These are phyloP conservation scores for Penicillium crustosum DNA, from an alignment of 2,329 filamentous ascomycete genomes.

Conservation along the genomic window DNA sequence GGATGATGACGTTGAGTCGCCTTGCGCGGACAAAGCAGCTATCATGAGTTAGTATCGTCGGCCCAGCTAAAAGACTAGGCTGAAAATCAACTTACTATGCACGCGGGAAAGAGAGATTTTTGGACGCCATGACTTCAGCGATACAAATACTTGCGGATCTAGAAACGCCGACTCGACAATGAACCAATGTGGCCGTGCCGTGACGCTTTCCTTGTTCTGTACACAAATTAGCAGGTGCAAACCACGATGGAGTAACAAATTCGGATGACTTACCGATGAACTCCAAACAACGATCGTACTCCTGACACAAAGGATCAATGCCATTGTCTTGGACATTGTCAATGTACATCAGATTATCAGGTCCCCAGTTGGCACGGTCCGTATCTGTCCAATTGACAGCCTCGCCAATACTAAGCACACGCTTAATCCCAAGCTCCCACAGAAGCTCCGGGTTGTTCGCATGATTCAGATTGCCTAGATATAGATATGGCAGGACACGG, in stretches of 20 bases:
- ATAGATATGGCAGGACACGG: slow-evolving; percentile 88
- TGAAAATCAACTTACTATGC: slow-evolving; percentile 64
- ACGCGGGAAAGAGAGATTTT: slow-evolving; percentile 78
- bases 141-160: slow-evolving; percentile 97
- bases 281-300: slow-evolving; percentile 80
- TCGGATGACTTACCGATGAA: slow-evolving; percentile 75
- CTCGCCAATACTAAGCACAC: slow-evolving; percentile 91
- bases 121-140: slow-evolving; percentile 89
- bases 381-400: slow-evolving; percentile 75
- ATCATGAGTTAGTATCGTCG: slow-evolving; percentile 2
- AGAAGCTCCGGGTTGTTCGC: slow-evolving; percentile 90
- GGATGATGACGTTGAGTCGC: slow-evolving; percentile 94
- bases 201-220: slow-evolving; percentile 74
- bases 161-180: slow-evolving; percentile 94
- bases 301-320: slow-evolving; percentile 82
- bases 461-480: slow-evolving; percentile 87
- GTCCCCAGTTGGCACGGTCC: slow-evolving; percentile 69
- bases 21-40: slow-evolving; percentile 89
- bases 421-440: slow-evolving; percentile 74
- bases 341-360: slow-evolving; percentile 75
- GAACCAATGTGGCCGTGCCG: slow-evolving; percentile 83
- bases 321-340: slow-evolving; percentile 94
- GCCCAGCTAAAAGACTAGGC: neutral
- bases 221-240: neutral
- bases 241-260: neutral